phyloP scores from a whole-genome alignment of 2,329 filamentous ascomycete genomes.

The Aspergillus floridensis region DNA sequence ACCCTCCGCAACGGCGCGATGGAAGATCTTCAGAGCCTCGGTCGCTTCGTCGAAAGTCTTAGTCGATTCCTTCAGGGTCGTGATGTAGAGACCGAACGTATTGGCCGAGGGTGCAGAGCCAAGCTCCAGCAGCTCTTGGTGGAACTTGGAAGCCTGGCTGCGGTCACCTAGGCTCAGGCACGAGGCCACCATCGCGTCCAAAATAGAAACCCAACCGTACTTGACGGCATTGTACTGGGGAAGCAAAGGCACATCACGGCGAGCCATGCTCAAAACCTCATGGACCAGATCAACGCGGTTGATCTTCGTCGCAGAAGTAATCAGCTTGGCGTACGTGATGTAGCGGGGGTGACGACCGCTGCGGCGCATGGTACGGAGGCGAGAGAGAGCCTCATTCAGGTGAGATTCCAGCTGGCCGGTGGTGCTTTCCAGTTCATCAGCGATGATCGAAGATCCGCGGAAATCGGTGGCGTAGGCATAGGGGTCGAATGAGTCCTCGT shows the following conservation, averaged over 20 bases:
- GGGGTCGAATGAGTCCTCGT: slow-evolving; percentile 84
- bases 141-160: slow-evolving; percentile 76
- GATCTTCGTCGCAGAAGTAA: slow-evolving; percentile 82
- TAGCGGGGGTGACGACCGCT: slow-evolving; percentile 89
- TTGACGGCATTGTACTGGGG: slow-evolving; percentile 82
- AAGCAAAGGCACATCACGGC: slow-evolving; percentile 80
- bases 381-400: slow-evolving; percentile 74
- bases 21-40: slow-evolving; percentile 96
- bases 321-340: slow-evolving; percentile 94
- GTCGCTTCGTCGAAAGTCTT: slow-evolving; percentile 98
- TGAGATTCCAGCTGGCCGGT: slow-evolving; percentile 70
- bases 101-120: slow-evolving; percentile 91
- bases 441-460: slow-evolving; percentile 86
- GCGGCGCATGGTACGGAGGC: slow-evolving; percentile 90
- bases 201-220: slow-evolving; percentile 93
- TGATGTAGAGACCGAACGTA: slow-evolving; percentile 97
- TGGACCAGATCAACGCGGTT: slow-evolving; percentile 77
- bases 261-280: slow-evolving; percentile 85
- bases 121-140: slow-evolving; percentile 87
- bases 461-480: slow-evolving; percentile 89
- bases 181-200: slow-evolving; percentile 94
- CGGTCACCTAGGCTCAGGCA: slow-evolving; percentile 82
- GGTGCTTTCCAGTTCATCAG: slow-evolving; percentile 80
- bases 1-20: slow-evolving; percentile 86
- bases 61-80: slow-evolving; percentile 94